These are phyloP conservation scores for Physcomitrium patens DNA, from an alignment of 225 moss, liverwort and hornwort genomes.

Conservation along the genomic window DNA sequence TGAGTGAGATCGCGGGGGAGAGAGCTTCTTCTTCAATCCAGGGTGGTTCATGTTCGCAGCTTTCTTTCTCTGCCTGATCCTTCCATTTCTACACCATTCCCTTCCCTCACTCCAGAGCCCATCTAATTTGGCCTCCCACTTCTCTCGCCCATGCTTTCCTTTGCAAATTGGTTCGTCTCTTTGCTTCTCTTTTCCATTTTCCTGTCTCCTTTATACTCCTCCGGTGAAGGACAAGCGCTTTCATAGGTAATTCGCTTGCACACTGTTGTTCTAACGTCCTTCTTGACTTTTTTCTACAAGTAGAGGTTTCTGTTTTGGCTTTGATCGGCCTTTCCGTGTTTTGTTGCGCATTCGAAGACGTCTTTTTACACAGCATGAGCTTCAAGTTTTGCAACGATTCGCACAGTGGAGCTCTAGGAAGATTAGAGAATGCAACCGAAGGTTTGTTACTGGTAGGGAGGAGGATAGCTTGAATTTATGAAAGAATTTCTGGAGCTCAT, in stretches of 20 bases:
- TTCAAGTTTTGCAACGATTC: background rate
- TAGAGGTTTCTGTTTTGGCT: conserved; percentile 2
- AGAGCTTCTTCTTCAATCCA: too few species aligned
- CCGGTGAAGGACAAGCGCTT: background rate
- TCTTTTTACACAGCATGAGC: background rate
- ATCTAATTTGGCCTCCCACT: background rate
- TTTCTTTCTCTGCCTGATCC: too few species aligned
- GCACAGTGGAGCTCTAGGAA: conserved; percentile 1
- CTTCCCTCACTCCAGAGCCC: background rate
- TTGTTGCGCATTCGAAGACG: background rate
- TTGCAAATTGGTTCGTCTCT: background rate
- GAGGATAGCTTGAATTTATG: conserved; percentile 4
- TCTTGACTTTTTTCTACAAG: background rate
- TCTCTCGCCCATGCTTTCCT: background rate
- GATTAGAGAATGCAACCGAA: conserved; percentile 3
- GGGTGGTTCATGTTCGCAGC: background rate
- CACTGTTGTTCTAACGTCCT: background rate
- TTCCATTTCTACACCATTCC: background rate
- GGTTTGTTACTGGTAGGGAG: background rate
- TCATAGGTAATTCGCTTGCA: conserved; percentile 12
- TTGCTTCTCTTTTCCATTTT: background rate
- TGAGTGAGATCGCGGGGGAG: too few species aligned
- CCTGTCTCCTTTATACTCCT: background rate
- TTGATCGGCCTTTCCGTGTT: conserved; percentile 6
- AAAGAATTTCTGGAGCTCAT: background rate